phyloP scores from a whole-genome alignment of 164 flowering plant genomes.

The Amborella trichopoda region DNA sequence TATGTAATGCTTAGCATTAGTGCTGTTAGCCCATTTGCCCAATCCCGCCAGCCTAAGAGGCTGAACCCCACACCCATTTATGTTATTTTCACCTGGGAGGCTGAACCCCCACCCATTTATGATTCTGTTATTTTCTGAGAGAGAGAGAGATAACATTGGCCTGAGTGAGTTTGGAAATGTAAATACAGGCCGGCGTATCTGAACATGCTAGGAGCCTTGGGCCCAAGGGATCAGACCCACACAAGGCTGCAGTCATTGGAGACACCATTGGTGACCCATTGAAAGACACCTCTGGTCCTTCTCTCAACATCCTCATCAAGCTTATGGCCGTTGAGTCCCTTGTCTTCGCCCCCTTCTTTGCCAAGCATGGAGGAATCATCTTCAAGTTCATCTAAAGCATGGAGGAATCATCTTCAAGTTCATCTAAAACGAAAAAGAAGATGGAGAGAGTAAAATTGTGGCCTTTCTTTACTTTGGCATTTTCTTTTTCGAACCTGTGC shows the following conservation, averaged over 20 bases:
- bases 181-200: slow-evolving; percentile 17
- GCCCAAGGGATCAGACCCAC: slow-evolving; percentile 25
- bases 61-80: not conserved
- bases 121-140: not conserved
- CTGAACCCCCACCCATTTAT: not conserved
- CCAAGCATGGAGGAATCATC: slow-evolving; percentile 21
- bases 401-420: slow-evolving; percentile 23
- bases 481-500: no score
- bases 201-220: slow-evolving; percentile 23
- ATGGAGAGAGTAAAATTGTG: not conserved
- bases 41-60: not conserved
- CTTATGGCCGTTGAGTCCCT: slow-evolving; percentile 24
- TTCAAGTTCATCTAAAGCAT: slow-evolving; percentile 21
- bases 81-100: not conserved
- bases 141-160: not conserved
- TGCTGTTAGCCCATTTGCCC: not conserved
- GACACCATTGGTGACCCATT: slow-evolving; percentile 27
- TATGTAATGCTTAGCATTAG: not conserved
- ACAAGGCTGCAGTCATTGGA: slow-evolving; percentile 29
- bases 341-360: slow-evolving; percentile 27
- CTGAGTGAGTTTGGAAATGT: not conserved
- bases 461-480: no score
- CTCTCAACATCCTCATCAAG: slow-evolving; percentile 22
- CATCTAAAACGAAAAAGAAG: not conserved
- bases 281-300: slow-evolving; percentile 25